Evolutionary conservation across 2,329 filamentous ascomycete genomes (phyloP), one percentile per base, ranked within the genome.

Genomic region (Lasiodiplodia sp.): DNA sequence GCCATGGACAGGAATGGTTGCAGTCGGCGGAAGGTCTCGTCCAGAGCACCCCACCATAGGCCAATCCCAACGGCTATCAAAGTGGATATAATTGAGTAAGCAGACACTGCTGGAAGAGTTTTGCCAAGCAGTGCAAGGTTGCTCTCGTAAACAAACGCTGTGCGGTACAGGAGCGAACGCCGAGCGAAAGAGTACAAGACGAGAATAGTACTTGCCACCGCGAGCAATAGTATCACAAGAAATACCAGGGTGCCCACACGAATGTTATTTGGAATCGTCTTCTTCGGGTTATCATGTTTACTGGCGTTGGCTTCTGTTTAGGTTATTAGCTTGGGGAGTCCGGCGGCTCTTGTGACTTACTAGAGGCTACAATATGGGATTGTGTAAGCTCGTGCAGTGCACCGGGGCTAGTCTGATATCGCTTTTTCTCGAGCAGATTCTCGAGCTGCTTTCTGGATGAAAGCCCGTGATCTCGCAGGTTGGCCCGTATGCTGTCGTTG

Each of bases 11-110:
- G 71, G 49, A 73, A 75, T 1, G 73, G 72, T 52, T 75, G 71
- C 8, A 73, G 68, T 4, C 69, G 66, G 12, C 73, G 71, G 21
- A 73, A 72, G 0, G 71, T 72, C 16, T 38, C 58, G 28, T 74
- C 73, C 1, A 75, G 16, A 28, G 72, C 70, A 62, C 72, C 72
- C 73, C 73, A 75, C 72, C 72, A 75, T 4, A 75, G 34, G 4
- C 71, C 68, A 49, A 73, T 68, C 4, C 60, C 53, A 12, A 74
- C 71, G 68, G 40, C 40, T 18, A 44, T 44, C 6, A 44, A 44
- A 7, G 40, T 44, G 6, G 40, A 44, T 18, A 3, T n/a, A 6
- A 44, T 18, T 1, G 40, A 16, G 31, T 34, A 34, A 10, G 31
- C 16, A 44, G 16, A 16, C 18, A 44, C 18, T 16, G 16, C 40